A percentile compares a stretch with the other conserved stretches of the same genome.
Conservation (phyloP, 2,329 filamentous ascomycete species). For the Fusarium ambrosium region DNA sequence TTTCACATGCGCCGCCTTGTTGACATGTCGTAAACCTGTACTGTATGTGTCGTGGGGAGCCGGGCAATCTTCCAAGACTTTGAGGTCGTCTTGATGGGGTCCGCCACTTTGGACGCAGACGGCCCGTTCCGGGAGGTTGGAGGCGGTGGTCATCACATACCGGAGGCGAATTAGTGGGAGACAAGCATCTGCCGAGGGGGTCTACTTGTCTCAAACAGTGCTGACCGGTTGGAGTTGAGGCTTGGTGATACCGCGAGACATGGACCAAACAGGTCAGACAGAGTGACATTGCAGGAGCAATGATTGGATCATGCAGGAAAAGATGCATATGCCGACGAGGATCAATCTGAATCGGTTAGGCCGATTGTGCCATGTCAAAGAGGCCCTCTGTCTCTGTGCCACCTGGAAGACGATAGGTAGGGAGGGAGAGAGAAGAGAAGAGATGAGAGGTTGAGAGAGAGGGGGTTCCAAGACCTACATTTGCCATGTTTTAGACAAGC, state of each 20-base stretch:
- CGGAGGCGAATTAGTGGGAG: slow-evolving; percentile 11
- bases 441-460: neutral
- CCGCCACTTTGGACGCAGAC: slow-evolving; percentile 13
- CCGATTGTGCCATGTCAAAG: slow-evolving; percentile 2
- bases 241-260: neutral
- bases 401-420: neutral
- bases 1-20: slow-evolving; percentile 15
- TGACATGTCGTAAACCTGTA: neutral
- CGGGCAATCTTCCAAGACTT: neutral
- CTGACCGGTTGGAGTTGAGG: slow-evolving; percentile 25
- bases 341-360: neutral
- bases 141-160: slow-evolving; percentile 17
- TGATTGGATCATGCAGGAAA: slow-evolving; percentile 15
- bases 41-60: neutral
- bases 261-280: slow-evolving; percentile 7
- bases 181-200: slow-evolving; percentile 15
- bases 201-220: slow-evolving; percentile 18
- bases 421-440: neutral
- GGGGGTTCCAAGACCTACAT: slow-evolving; percentile 1
- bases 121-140: slow-evolving; percentile 33
- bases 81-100: neutral
- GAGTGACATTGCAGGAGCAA: neutral
- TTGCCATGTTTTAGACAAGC: neutral
- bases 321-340: neutral
- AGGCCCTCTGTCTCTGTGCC: neutral